These are phyloP conservation scores for Botrytis aclada DNA, from an alignment of 2,329 filamentous ascomycete genomes.

Conservation along the genomic window DNA sequence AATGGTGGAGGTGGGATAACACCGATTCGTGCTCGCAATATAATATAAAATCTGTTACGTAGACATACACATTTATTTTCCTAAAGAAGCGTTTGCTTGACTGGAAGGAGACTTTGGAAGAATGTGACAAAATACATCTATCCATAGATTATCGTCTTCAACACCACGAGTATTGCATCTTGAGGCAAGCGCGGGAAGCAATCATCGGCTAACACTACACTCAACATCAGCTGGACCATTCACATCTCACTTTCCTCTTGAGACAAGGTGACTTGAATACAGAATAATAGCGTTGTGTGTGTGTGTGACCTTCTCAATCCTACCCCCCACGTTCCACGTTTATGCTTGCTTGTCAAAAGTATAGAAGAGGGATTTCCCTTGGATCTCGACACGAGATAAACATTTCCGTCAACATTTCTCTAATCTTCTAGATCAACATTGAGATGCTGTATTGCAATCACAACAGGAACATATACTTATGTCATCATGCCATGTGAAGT, in stretches of 20 bases:
- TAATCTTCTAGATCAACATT: neutral
- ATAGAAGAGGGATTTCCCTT: neutral
- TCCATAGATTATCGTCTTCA: neutral
- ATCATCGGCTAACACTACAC: neutral
- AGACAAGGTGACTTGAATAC: neutral
- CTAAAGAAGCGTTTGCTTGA: neutral
- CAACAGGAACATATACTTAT: neutral
- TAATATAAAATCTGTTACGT: neutral
- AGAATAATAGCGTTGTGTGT: conserved; percentile 2
- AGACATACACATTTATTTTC: neutral
- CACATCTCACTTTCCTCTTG: neutral
- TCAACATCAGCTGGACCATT: conserved; percentile 15
- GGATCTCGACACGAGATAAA: neutral
- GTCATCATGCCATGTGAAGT: neutral
- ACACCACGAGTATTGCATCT: neutral
- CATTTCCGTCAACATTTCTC: neutral
- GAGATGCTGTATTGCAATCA: neutral
- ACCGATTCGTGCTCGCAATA: neutral
- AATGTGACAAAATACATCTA: neutral
- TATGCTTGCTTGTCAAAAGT: neutral
- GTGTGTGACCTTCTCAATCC: neutral
- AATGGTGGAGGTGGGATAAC: neutral
- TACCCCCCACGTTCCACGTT: neutral
- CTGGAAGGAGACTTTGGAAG: neutral
- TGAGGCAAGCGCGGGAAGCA: neutral